These are phyloP conservation scores for Sugiyamaella neomexicana DNA, from an alignment of 1,139 yeast genomes.

Conservation along the genomic window DNA sequence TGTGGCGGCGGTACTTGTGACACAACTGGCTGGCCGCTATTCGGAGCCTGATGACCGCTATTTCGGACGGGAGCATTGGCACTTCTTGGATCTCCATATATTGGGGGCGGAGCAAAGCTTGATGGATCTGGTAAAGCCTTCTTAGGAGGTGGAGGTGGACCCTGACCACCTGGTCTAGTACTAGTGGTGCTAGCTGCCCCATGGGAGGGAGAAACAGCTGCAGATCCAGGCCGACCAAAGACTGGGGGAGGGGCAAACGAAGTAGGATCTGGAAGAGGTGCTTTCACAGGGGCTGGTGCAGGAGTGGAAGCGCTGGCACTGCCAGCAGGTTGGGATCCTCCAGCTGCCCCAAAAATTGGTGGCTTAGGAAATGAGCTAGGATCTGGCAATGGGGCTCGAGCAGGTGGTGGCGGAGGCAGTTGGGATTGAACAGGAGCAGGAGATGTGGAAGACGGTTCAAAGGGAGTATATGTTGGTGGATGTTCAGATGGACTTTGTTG, in stretches of 20 bases:
- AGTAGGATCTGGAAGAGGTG: conserved; percentile 43
- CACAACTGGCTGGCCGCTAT: neutral
- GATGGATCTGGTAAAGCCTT: conserved; percentile 44
- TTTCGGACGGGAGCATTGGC: too few relatives aligned
- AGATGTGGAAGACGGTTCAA: conserved; percentile 2
- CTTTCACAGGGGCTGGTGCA: conserved; percentile 10
- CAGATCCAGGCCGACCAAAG: conserved; percentile 19
- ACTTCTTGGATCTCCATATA: conserved; percentile 22
- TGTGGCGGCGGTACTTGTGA: conserved; percentile 18
- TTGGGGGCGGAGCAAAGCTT: conserved; percentile 48
- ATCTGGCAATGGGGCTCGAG: conserved; percentile 21
- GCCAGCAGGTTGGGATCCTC: neutral
- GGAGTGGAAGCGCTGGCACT: conserved; percentile 12
- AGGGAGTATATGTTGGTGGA: conserved; percentile 14
- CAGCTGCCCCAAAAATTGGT: conserved; percentile 23
- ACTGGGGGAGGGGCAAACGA: conserved; percentile 49
- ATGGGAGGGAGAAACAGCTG: conserved; percentile 12
- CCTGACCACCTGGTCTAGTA: neutral
- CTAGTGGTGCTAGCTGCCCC: conserved; percentile 11
- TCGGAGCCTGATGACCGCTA: conserved; percentile 9
- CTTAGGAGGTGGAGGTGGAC: conserved; percentile 23
- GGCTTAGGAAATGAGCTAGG: conserved; percentile 26
- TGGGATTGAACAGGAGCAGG: conserved; percentile 15
- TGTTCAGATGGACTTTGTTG: neutral
- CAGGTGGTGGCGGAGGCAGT: conserved; percentile 19